phyloP scores from a whole-genome alignment of 2,329 filamentous ascomycete species.

The Aspergillus intermedius region DNA sequence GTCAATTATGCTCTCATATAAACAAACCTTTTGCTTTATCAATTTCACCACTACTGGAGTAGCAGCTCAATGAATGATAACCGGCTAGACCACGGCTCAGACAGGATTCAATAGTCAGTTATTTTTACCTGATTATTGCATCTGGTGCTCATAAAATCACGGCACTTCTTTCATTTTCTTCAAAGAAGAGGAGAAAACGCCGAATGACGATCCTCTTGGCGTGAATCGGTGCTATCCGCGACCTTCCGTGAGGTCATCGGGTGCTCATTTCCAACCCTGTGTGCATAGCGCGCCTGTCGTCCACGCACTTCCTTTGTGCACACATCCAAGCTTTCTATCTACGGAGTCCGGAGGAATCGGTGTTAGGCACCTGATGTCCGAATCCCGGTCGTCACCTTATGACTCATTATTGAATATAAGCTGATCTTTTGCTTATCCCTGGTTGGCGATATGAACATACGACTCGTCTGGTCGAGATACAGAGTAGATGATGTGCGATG shows the following conservation, averaged over 20 bases:
- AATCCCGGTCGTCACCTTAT: neutral
- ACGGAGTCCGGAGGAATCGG: too few relatives aligned
- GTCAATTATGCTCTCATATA: too few relatives aligned
- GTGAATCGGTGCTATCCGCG: slow-evolving; percentile 9
- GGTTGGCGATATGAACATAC: neutral
- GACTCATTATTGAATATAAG: neutral
- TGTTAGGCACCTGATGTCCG: too few relatives aligned
- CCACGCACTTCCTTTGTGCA: neutral
- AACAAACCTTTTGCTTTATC: too few relatives aligned
- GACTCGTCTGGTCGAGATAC: neutral
- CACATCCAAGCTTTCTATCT: neutral
- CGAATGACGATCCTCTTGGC: slow-evolving; percentile 14
- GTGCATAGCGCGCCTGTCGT: neutral
- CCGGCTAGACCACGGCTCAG: too few relatives aligned
- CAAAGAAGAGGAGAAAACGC: neutral
- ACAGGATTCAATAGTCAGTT: too few relatives aligned
- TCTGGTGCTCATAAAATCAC: neutral
- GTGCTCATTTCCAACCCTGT: neutral
- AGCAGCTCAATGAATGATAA: too few relatives aligned
- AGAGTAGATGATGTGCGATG: neutral
- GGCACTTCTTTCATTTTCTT: neutral
- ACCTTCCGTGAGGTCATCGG: slow-evolving; percentile 6
- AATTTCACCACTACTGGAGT: too few relatives aligned
- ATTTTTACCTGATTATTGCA: neutral
- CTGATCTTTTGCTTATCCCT: neutral